Evolutionary conservation across 2,329 filamentous ascomycete genomes (phyloP).

Genomic region (Claviceps sp.): DNA sequence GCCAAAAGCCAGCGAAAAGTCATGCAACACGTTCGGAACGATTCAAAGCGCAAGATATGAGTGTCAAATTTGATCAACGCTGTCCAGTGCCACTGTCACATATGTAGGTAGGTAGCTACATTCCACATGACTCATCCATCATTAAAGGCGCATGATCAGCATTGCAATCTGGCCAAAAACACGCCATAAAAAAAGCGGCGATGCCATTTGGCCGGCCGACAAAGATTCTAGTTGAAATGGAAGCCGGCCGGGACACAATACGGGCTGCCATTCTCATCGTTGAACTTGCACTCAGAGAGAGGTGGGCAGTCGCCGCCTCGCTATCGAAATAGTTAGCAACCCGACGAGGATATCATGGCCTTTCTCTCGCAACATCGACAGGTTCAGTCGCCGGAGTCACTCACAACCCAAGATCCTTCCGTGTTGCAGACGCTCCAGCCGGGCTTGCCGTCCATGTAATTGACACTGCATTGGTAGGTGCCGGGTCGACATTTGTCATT

Average conservation of each 20-base stretch:
- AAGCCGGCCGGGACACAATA: slow-evolving; percentile 24
- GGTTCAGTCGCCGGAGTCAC: slow-evolving; percentile 6
- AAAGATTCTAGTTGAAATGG: neutral
- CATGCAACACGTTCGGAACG: neutral
- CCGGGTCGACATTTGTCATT: slow-evolving; percentile 14
- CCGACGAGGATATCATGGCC: neutral
- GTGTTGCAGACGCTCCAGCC: slow-evolving; percentile 23
- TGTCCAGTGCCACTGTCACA: neutral
- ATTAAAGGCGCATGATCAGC: no score
- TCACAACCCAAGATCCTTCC: slow-evolving; percentile 19
- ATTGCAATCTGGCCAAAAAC: neutral
- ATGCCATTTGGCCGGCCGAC: slow-evolving; percentile 2
- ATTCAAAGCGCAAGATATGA: neutral
- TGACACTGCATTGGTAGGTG: slow-evolving; percentile 20
- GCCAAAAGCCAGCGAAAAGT: neutral
- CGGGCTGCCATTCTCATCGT: slow-evolving; percentile 20
- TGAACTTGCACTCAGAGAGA: slow-evolving; percentile 23
- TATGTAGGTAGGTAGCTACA: neutral
- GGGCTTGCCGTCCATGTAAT: neutral
- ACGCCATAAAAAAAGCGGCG: neutral
- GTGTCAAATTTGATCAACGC: neutral
- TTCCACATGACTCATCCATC: neutral
- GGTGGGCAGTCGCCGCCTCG: slow-evolving; percentile 21
- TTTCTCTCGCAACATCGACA: neutral
- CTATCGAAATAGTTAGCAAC: slow-evolving; percentile 9